Evolutionary conservation across 2,329 filamentous ascomycete species (phyloP).

Genomic region (Periglandula ipomoeae): DNA sequence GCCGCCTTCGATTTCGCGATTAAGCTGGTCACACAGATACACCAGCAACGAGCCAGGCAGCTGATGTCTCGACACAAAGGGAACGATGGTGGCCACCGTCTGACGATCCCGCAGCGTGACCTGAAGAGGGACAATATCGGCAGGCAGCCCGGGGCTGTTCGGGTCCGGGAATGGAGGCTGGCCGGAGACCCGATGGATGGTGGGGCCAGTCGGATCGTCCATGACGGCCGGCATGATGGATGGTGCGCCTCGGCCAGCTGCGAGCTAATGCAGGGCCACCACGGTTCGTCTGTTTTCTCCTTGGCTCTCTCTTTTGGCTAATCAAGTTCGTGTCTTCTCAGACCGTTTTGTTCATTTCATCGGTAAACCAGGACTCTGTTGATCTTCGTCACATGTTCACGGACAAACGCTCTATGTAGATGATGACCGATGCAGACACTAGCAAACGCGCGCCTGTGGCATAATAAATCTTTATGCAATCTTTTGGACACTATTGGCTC

Average conservation of each 20-base stretch:
- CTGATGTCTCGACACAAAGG: constrained; percentile 66
- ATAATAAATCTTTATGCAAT: too few relatives aligned
- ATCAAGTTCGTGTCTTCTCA: too few relatives aligned
- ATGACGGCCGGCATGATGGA: constrained; percentile 73
- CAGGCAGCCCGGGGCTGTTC: constrained; percentile 53
- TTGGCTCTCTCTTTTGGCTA: too few relatives aligned
- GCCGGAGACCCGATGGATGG: constrained; percentile 62
- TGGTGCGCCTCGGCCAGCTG: background rate
- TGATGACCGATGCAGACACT: too few relatives aligned
- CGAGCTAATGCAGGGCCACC: background rate
- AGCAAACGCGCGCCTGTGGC: too few relatives aligned
- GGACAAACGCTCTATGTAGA: too few relatives aligned
- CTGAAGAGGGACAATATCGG: constrained; percentile 61
- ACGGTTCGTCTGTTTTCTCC: background rate
- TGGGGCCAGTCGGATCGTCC: constrained; percentile 63
- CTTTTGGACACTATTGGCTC: too few relatives aligned
- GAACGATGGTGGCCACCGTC: constrained; percentile 74
- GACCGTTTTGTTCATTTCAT: background rate
- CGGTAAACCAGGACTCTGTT: too few relatives aligned
- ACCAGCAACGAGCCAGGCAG: constrained; percentile 66
- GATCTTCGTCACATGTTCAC: too few relatives aligned
- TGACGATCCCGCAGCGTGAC: constrained; percentile 77
- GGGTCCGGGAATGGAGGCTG: constrained; percentile 55
- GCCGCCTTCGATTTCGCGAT: constrained; percentile 83
- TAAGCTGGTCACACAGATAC: constrained; percentile 76